Evolutionary conservation across 1,284 basidiomycete genomes (phyloP), one percentile per base, ranked within the genome.

Genomic region (Pseudozyma hubeiensis): DNA sequence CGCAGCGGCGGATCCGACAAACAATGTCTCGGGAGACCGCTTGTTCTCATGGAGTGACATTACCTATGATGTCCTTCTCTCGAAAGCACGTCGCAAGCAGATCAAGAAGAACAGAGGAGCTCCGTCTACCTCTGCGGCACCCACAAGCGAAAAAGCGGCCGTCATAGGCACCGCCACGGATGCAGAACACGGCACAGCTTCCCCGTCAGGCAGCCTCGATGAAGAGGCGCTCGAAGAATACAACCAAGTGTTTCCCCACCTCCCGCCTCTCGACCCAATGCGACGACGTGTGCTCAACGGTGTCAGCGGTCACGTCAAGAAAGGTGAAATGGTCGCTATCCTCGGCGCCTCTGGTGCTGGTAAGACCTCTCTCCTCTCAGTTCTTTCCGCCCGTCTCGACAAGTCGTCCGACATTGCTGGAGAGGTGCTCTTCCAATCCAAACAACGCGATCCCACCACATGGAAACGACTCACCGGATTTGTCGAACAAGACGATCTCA

Each of bases 401-500:
- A 66, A 59, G 34, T 61, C 65, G 7, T 77, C 76, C 41, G 60
- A 64, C 10, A 71, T 79, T 40, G 60, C 57, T 11, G 77, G 77
- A 33, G 39, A 64, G 34, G 71, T 78, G 14, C 52, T 55, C 17
- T 79, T 65, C 45, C 54, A 76, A 44, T 65, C 56, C 49, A 52
- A 68, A 31, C 55, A 53, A n/a, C 75, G 77, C 49, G 41, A 75
- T 46, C 75, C 77, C 10, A 64, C 60, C 14, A 71, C 75, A 1
- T 79, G 77, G 77, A 79, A 79, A 53, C 63, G 77, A 17, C 52
- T 68, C 30, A 64, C 77, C 30, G 77, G 70, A 35, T 74, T 77
- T 43, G 78, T 80, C 59, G 77, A 78, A 34, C 78, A 80, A 49
- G 76, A 78, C 37, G 78, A 80, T 51, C 61, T 67, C 52, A 70